Evolutionary conservation across 2,329 filamentous ascomycete genomes (phyloP).

Genomic region (Xylaria hypoxylon): DNA sequence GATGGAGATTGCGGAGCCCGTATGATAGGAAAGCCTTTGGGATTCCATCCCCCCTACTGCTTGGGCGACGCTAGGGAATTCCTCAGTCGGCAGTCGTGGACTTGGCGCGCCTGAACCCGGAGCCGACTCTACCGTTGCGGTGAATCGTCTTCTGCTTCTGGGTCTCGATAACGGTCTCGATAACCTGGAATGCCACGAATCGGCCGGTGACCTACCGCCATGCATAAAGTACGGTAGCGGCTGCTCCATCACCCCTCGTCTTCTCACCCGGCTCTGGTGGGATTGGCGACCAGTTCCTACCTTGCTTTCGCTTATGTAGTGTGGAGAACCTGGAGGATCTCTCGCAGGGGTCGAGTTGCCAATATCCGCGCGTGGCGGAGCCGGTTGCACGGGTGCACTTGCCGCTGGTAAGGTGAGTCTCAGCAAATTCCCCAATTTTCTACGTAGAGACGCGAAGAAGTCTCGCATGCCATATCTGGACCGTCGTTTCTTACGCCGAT

Average conservation of each 20-base stretch:
- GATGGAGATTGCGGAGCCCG: slow-evolving; percentile 28
- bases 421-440: slow-evolving; percentile 31
- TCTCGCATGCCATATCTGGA: slow-evolving; percentile 19
- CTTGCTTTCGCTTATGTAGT: background rate
- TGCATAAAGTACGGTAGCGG: slow-evolving; percentile 32
- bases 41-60: background rate
- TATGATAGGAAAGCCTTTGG: slow-evolving; percentile 15
- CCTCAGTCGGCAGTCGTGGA: background rate
- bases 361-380: background rate
- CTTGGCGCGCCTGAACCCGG: background rate
- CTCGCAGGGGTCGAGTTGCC: slow-evolving; percentile 3
- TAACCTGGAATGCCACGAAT: slow-evolving; percentile 22
- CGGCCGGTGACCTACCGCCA: slow-evolving; percentile 27
- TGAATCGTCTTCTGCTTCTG: slow-evolving; percentile 7
- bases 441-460: slow-evolving; percentile 32
- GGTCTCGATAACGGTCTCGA: slow-evolving; percentile 5
- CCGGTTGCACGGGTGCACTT: background rate
- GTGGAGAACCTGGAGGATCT: background rate
- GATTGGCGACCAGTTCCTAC: background rate
- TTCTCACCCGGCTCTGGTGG: background rate
- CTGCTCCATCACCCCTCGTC: background rate
- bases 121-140: slow-evolving; percentile 11
- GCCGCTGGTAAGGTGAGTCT: slow-evolving; percentile 4
- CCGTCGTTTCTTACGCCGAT: slow-evolving; percentile 31
- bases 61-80: background rate